Base-by-base conservation (phyloP, 805 yeast species). In the Ascoidea rubescens region DNA sequence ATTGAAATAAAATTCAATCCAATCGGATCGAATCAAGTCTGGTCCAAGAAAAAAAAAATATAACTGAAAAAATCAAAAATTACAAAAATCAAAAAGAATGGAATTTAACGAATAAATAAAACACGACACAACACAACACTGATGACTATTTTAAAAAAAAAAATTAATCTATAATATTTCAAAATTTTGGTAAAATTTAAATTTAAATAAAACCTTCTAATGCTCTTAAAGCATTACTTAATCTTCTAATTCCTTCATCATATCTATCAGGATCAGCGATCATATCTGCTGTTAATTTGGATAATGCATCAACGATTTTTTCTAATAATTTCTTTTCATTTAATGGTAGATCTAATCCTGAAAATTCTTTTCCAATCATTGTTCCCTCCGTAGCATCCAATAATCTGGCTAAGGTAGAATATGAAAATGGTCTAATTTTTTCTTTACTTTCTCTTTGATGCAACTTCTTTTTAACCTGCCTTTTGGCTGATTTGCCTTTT, bases 241-340 rank as follows among this genome's bases (percentile, higher is more conserved):
- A 70, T 57, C 98, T 72, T 56, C 78, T 73, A 47, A 87, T 75
- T 10, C 97, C 96, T 55, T 87, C 88, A 14, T 80, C 82, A 53
- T 84, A 82, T 60, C 93, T 78, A 32, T 78, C 79, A 32, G 87
- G 87, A 64, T 91, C 96, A 52, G 87, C 64, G 51, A 89, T 84
- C 87, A 93, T 88, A 62, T 89, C 96, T 51, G 90, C 87, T 2
- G 96, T 88, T 54, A 93, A 74, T 59, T 93, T 74, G 45, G 93
- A 82, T 48, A 91, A 71, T 1, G 95, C 82, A 60, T 89, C 96
- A 3, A 91, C 85, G 49, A 91, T 79, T 65, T 87, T 81, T 61
- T 91, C 97, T 47, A 91, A 71, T 46, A 90, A 71, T 59, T 79
- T 82, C 58, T 85, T 84, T 61, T 89, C 96, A 54, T 82, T 83